Evolutionary conservation across 495 filamentous ascomycete genomes (phyloP).

Genomic region (Physcia stellaris): DNA sequence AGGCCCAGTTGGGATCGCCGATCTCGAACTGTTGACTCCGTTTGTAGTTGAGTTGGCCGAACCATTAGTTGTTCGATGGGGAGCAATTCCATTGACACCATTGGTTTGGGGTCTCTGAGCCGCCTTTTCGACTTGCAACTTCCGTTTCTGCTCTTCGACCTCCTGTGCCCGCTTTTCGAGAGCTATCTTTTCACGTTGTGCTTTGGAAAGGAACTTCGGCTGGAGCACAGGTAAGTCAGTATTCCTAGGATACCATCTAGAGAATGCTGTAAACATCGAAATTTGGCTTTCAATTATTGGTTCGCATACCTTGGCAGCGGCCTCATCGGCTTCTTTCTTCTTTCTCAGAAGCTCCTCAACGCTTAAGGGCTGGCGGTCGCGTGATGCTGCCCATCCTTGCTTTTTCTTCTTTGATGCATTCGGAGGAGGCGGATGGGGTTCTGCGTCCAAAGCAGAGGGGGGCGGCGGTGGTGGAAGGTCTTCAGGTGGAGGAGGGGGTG

Average conservation of each 20-base stretch:
- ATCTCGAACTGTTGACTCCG: constrained; percentile 15
- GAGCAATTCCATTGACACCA: constrained; percentile 17
- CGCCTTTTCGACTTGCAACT: constrained; percentile 35
- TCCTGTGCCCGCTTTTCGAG: constrained; percentile 78
- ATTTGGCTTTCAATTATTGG: too few species aligned
- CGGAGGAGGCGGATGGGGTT: constrained; percentile 20
- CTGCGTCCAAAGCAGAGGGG: constrained; percentile 20
- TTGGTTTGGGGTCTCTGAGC: constrained; percentile 17
- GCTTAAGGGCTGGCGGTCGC: constrained; percentile 39
- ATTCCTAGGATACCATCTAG: constrained; percentile 14
- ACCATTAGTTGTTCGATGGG: constrained; percentile 7
- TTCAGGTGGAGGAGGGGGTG: constrained; percentile 47
- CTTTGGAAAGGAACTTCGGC: constrained; percentile 88
- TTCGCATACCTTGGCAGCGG: constrained; percentile 55
- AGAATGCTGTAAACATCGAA: constrained; percentile 17
- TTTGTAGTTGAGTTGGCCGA: constrained; percentile 7
- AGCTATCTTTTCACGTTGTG: constrained; percentile 73
- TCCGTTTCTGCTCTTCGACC: constrained; percentile 53
- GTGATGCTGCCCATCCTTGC: constrained; percentile 34
- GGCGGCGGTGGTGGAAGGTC: constrained; percentile 40
- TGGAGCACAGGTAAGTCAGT: constrained; percentile 28
- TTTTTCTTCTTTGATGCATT: constrained; percentile 38
- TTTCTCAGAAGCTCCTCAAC: constrained; percentile 67
- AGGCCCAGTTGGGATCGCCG: constrained; percentile 59
- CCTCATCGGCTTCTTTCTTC: constrained; percentile 67